phyloP scores from a whole-genome alignment of 192 early-diverging fungal genomes.

The Mortierella claussenii region DNA sequence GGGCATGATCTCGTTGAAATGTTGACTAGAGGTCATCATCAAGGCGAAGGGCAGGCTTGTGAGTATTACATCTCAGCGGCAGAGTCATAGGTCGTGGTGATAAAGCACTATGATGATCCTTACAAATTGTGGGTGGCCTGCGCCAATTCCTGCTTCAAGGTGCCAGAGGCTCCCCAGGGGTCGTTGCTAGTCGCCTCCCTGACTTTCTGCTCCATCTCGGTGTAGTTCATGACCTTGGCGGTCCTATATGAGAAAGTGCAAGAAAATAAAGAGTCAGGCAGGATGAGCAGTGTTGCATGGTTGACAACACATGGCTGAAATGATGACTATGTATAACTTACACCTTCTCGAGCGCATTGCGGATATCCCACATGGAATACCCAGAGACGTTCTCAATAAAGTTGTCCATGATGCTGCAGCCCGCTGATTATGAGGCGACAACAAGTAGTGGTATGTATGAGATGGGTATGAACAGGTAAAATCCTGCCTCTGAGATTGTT shows the following conservation, averaged over 20 bases:
- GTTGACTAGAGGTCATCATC: conserved; percentile 76
- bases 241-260: conserved; percentile 17
- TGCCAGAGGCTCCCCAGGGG: conserved; percentile 94
- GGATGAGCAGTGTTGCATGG: not conserved
- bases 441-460: too few species aligned
- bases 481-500: too few species aligned
- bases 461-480: too few species aligned
- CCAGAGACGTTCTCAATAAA: conserved; percentile 53
- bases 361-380: conserved; percentile 56
- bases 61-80: too few species aligned
- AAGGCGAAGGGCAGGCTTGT: too few species aligned
- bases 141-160: conserved; percentile 95
- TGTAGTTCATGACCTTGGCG: conserved; percentile 84
- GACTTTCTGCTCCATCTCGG: conserved; percentile 93
- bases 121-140: conserved; percentile 86
- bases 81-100: not conserved
- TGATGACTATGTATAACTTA: conserved; percentile 5
- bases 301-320: not conserved
- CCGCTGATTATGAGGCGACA: too few species aligned
- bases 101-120: conserved; percentile 8
- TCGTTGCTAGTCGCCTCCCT: conserved; percentile 94
- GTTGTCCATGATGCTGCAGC: conserved; percentile 37
- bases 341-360: conserved; percentile 52
- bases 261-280: not conserved
- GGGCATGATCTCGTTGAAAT: conserved; percentile 97